Evolutionary conservation across 345 rosid species (phyloP).

Genomic region (Citrus maxima): DNA sequence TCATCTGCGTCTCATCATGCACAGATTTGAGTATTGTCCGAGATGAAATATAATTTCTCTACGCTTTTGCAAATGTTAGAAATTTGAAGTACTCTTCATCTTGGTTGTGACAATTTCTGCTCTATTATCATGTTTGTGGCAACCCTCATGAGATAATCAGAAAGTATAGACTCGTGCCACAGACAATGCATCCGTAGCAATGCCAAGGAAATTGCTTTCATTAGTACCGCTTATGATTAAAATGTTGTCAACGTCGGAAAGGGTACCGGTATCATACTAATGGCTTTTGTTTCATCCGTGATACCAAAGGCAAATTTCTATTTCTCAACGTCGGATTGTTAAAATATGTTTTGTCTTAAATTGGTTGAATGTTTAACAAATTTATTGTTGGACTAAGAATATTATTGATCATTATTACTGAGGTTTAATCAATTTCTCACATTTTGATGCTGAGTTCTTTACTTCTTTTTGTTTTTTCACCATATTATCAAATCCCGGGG

Average conservation of each 20-base stretch:
- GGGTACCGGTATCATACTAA: background rate
- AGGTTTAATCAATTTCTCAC: background rate
- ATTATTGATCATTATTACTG: background rate
- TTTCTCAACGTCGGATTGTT: background rate
- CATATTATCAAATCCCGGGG: too few species aligned
- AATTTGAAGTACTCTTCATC: too few species aligned
- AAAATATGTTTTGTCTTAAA: background rate
- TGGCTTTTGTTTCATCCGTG: background rate
- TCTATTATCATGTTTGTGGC: slow-evolving; percentile 28
- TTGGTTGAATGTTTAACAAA: background rate
- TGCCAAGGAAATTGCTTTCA: slow-evolving; percentile 46
- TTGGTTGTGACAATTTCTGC: too few species aligned
- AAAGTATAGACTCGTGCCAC: slow-evolving; percentile 45
- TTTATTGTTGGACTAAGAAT: background rate
- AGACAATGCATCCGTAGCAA: slow-evolving; percentile 45
- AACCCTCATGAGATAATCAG: slow-evolving; percentile 38
- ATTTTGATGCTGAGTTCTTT: background rate
- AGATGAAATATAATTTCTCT: too few species aligned
- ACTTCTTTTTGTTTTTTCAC: background rate
- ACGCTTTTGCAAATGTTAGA: too few species aligned
- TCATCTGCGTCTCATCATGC: too few species aligned
- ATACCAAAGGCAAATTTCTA: background rate
- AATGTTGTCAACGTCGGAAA: too few species aligned
- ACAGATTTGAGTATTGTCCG: too few species aligned
- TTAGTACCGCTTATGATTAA: slow-evolving; percentile 27